Base-by-base conservation (phyloP, 306 rosid genomes). In the Argentina anserina region DNA sequence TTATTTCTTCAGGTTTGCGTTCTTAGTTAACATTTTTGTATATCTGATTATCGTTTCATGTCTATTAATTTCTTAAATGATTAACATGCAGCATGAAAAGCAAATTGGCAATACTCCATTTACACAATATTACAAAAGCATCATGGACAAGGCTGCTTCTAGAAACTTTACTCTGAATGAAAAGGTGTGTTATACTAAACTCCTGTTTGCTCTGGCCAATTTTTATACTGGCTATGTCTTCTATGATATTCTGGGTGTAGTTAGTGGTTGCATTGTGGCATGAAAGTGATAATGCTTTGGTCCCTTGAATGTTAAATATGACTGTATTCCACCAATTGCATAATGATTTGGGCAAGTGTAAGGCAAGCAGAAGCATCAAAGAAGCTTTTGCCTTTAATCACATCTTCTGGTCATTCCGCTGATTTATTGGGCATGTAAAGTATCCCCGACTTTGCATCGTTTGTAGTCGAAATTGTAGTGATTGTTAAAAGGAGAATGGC, bases 1-100 rank as follows among this genome's bases (percentile, higher is more conserved):
- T 68, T 79, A 50, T 91, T 94, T 87, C 96, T 91, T 87, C 95
- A 85, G 97, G 98, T 94, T 64, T 81, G 74, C 71, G 63, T 26
- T 56, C 66, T 28, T 46, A 28, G 33, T 4, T 25, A 25, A 5
- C 17, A 55, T 39, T 45, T 34, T 61, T 5, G 23, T 55, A 1
- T 36, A 47, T 62, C 49, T 34, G 74, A 45, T 73, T 28, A 52
- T 23, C 69, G 2, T 40, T 1, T 12, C 7, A 69, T 70, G 68
- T 26, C 41, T 37, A 2, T 15, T 66, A 23, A 52, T 40, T 9
- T n/a, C 34, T 36, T 10, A 20, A 71, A 56, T 52, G 72, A 60
- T 78, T 75, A 28, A 47, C 67, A 41, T 81, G 78, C 93, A 91
- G 97, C 82, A 75, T 37, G 99, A 89, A 62, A 91, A 86, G 79